Evolutionary conservation across 208 protist species (phyloP), one percentile per base, ranked within the genome.

Genomic region (Trypanosomatidae sp.): DNA sequence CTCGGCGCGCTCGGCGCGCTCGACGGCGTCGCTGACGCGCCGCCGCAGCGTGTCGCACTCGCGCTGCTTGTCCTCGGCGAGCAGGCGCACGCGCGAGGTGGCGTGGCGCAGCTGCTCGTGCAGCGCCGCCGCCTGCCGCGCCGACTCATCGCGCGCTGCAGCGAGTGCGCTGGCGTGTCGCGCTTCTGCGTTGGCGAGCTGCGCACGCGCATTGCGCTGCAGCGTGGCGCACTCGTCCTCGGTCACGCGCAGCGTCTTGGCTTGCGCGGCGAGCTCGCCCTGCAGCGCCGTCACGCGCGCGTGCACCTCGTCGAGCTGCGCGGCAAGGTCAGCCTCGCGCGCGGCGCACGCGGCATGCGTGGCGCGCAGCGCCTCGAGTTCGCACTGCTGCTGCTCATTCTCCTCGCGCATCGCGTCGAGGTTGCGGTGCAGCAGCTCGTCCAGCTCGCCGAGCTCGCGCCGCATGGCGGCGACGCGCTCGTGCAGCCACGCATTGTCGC

Each of bases 381-480:
- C 62, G 2, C 62, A 30, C 28, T 67, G 35, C 4, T 66, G 55
- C 6, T 53, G 59, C 28, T 91, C 81, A 46, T 72, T 73, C 49
- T 81, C 68, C 40, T 91, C 81, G 11, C 67, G 60, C 57, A 87
- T 74, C 21, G 82, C 61, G 38, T 86, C 85, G n/a, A 91, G 54
- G 25, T 72, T 80, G 6, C 62, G 35, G 40, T 73, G 78, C 6
- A 91, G 28, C 27, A 91, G 46, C 15, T 72, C 70, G 43, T 91
- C 77, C 4, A 91, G 28, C n/a, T 82, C 71, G 18, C 62, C 65
- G 0, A 91, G 47, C 33, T 91, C 81, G 41, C 47, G 44, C 13
- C 72, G 49, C 81, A 91, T 86, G 1, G 65, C 56, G 24, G 79
- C 65, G 0, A 87, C 76, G 26, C 87, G 69, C 6, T 54, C 47